Conservation (phyloP, 495 filamentous ascomycete genomes). For the Penicillium coprophilum region DNA sequence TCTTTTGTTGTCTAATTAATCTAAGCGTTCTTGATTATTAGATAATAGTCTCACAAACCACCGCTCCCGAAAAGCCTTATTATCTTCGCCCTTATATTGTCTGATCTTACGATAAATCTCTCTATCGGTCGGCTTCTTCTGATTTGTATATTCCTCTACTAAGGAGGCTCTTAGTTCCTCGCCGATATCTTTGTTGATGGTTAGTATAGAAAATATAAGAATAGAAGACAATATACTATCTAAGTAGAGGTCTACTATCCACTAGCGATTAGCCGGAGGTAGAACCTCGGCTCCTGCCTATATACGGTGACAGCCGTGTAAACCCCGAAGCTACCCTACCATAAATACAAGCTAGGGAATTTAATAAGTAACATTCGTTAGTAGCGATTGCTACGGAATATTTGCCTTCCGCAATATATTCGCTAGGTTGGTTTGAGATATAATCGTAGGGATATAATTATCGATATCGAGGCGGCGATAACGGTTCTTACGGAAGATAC, state of each 20-base stretch:
- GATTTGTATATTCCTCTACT: conserved; percentile 5
- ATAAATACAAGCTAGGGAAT: conserved; percentile 14
- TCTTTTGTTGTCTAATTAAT: conserved; percentile 16
- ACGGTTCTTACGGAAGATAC: conserved; percentile 20
- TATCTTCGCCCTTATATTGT: conserved; percentile 5
- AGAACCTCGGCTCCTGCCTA: conserved; percentile 25
- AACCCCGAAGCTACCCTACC: conserved; percentile 23
- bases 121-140: conserved; percentile 4
- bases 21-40: conserved; percentile 8
- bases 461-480: conserved; percentile 22
- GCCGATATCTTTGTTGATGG: background rate
- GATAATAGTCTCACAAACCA: conserved; percentile 5
- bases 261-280: conserved; percentile 29
- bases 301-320: conserved; percentile 33
- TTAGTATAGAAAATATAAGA: too few relatives aligned
- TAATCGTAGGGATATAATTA: conserved; percentile 26
- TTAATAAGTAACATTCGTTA: conserved; percentile 2
- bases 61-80: conserved; percentile 4
- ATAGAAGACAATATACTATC: too few relatives aligned
- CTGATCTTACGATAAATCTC: too few relatives aligned
- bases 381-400: conserved; percentile 3
- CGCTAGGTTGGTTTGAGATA: conserved; percentile 16
- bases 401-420: conserved; percentile 7
- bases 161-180: background rate
- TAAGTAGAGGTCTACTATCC: conserved; percentile 35